Base-by-base conservation (phyloP, 2,329 filamentous ascomycete genomes). In the Escovopsis sp. region DNA sequence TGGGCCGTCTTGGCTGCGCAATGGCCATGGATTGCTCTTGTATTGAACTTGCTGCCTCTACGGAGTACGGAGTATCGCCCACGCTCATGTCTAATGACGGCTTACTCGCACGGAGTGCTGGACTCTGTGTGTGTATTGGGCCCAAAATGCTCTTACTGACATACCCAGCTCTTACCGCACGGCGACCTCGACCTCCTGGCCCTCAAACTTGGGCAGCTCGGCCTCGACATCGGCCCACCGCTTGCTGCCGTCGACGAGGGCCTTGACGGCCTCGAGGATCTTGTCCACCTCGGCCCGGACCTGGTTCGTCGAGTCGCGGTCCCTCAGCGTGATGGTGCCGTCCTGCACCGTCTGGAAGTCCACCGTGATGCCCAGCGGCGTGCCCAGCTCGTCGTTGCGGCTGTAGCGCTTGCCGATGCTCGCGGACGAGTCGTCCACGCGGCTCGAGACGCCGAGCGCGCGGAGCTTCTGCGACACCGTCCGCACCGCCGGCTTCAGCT, bases 301-400 rank as follows among this genome's bases (percentile, higher is more conserved):
- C 67, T 96, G 89, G 60, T 80, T 83, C 42, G 85, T 95, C 36
- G 81, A 82, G 66, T 96, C 91, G 49, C 87, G 80, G 61, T 96
- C 89, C 58, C 89, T 73, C 50, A 96, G 75, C 1, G 89, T 96
- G 57, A 93, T 76, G 7, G 82, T 83, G 58, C 77, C 77, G 60
- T 95, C 87, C 64, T 94, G 79, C 51, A 94, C 69, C 39, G 85
- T 93, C 70, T 96, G 85, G 74, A 95, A 96, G 63, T 96, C 89
- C 46, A 96, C 77, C 0, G 89, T 96, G 62, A 96, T 80, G 58
- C 87, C 89, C 50, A 95, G 80, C 7, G 89, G 86, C 37, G 91
- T 96, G 55, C 89, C 91, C 45, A 95, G 75, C 67, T 96, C 89
- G 62, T 96, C 89, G 60, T 95, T 95, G 55, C 91, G 80, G 59